Conservation (phyloP, 1,284 basidiomycete genomes). For the Vanrija pseudolonga region DNA sequence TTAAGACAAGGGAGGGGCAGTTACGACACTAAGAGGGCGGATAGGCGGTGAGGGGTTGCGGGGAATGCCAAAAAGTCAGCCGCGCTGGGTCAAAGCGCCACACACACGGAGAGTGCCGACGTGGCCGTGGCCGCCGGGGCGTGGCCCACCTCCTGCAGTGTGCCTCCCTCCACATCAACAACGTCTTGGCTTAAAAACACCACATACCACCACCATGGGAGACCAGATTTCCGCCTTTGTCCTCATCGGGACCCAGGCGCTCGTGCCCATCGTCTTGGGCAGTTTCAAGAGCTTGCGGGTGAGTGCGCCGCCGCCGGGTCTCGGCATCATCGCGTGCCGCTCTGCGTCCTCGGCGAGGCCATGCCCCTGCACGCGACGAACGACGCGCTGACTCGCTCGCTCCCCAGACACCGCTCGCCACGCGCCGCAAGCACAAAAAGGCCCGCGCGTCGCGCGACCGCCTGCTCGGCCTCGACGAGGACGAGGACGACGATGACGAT, state of each 20-base stretch:
- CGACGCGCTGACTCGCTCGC: no score
- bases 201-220: neutral
- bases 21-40: neutral
- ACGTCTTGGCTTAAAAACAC: neutral
- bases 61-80: neutral
- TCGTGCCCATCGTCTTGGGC: conserved; percentile 46
- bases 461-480: conserved; percentile 16
- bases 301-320: conserved; percentile 5
- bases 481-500: conserved; percentile 38
- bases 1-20: no score
- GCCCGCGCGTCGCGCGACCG: neutral
- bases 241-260: conserved; percentile 40
- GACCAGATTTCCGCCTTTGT: conserved; percentile 28
- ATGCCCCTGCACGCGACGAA: no score
- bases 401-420: conserved; percentile 32
- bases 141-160: neutral
- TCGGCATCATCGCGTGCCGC: conserved; percentile 7
- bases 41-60: neutral
- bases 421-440: neutral
- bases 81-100: neutral
- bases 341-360: no score
- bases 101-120: neutral
- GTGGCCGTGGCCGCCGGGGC: neutral
- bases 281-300: conserved; percentile 41
- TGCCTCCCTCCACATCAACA: neutral